Conservation (phyloP, 2,329 filamentous ascomycete genomes). For the Trichoderma polysporum region DNA sequence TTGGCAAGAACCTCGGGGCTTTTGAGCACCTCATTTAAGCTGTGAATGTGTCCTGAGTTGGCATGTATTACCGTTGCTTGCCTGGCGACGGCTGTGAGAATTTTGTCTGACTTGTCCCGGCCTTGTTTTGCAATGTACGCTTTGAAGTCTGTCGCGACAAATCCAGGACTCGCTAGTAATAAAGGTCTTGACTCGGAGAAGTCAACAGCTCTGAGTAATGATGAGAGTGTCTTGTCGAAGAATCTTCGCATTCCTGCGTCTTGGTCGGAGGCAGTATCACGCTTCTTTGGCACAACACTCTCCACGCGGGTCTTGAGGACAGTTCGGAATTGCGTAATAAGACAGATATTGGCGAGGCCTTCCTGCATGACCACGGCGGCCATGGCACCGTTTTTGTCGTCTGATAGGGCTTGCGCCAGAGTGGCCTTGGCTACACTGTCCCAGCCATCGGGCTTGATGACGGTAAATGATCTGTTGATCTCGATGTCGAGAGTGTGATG, state of each 20-base stretch:
- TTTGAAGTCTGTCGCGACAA: constrained; percentile 78
- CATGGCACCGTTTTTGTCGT: constrained; percentile 76
- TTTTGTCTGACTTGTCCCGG: constrained; percentile 62
- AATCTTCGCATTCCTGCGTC: constrained; percentile 71
- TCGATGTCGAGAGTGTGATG: constrained; percentile 75
- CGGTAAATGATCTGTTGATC: constrained; percentile 79
- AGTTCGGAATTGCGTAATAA: constrained; percentile 78
- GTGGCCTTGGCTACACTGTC: constrained; percentile 82
- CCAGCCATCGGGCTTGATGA: constrained; percentile 84
- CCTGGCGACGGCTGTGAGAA: constrained; percentile 60
- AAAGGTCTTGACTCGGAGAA: constrained; percentile 69
- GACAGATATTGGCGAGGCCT: constrained; percentile 76
- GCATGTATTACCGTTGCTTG: constrained; percentile 75
- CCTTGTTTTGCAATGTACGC: constrained; percentile 67
- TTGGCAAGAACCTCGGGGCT: constrained; percentile 74
- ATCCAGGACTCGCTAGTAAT: constrained; percentile 85
- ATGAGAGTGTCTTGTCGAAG: constrained; percentile 73
- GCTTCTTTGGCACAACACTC: constrained; percentile 65
- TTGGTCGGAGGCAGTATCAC: constrained; percentile 62
- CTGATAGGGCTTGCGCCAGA: constrained; percentile 74
- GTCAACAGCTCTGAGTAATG: constrained; percentile 75
- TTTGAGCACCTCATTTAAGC: constrained; percentile 81
- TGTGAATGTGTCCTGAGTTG: constrained; percentile 82
- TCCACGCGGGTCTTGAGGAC: constrained; percentile 65
- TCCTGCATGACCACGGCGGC: constrained; percentile 95